These are phyloP conservation scores for Neofusicoccum laricinum DNA, from an alignment of 2,329 filamentous ascomycete genomes.

Conservation along the genomic window DNA sequence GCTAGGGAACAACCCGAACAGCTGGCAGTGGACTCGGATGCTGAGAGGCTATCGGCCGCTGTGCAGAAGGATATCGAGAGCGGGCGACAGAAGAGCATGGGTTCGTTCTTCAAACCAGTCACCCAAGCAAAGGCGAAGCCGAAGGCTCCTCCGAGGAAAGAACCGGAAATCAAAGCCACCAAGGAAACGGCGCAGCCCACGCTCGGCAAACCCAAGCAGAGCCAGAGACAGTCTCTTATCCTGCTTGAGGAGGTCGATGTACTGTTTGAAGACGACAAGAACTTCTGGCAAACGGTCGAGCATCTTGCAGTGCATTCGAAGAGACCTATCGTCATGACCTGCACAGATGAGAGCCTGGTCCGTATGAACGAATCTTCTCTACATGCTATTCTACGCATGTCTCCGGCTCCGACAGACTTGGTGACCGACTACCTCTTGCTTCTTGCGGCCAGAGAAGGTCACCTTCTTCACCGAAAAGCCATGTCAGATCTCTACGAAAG, in stretches of 20 bases:
- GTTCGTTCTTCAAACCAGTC: constrained; percentile 67
- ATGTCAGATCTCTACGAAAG: constrained; percentile 68
- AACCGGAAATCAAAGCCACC: not conserved
- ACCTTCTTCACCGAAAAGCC: constrained; percentile 66
- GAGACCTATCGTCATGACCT: constrained; percentile 90
- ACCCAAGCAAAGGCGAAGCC: constrained; percentile 20
- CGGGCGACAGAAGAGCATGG: constrained; percentile 75
- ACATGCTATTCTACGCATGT: constrained; percentile 80
- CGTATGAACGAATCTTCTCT: constrained; percentile 72
- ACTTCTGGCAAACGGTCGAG: constrained; percentile 85
- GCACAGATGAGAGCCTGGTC: constrained; percentile 84
- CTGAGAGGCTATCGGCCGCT: constrained; percentile 40
- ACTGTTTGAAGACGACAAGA: constrained; percentile 91
- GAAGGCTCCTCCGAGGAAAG: not conserved
- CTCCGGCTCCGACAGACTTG: constrained; percentile 61
- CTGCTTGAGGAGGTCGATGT: constrained; percentile 91
- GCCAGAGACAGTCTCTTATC: constrained; percentile 90
- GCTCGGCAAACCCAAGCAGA: constrained; percentile 32
- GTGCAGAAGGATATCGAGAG: constrained; percentile 60
- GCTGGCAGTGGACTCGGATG: constrained; percentile 32
- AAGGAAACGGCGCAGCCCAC: constrained; percentile 25
- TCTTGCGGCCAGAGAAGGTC: constrained; percentile 84
- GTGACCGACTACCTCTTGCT: constrained; percentile 79
- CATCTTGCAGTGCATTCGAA: constrained; percentile 79
- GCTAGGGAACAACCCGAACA: constrained; percentile 19